Evolutionary conservation across 1,284 basidiomycete species (phyloP), one percentile per base, ranked within the genome.

Genomic region (Ganoderma lucidum): DNA sequence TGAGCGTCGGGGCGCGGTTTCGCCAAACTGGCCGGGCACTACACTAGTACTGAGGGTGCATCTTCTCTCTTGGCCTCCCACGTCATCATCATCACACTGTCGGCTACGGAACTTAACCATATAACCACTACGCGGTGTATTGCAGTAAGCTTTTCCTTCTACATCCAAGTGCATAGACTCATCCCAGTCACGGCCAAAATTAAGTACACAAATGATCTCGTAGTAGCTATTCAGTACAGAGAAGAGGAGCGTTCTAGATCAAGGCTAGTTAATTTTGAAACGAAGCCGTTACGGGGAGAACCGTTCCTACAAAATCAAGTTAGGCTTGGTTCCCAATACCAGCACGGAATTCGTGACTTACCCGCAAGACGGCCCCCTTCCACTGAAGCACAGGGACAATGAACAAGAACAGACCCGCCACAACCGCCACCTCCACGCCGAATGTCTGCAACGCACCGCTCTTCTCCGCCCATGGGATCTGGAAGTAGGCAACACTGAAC

Each of bases 401-500:
- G 35, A 88, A 73, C 23, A 89, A 45, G 77, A 88, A 89, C 15
- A 88, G 74, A 0, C 79, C 88, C 0, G 81, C 79, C 9, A 87
- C 86, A 56, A 89, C 84, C 80, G 87, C 88, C 30, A 87, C 87
- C 75, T 90, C 88, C 63, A 83, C 82, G 1, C 88, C 89, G 73
- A 90, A 87, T 4, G 86, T 85, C 74, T 88, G 85, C 35, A 89
- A 75, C 6, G 87, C 87, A 32, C 89, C 89, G 55, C 85, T 75
- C 71, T 83, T 85, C 48, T 78, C 77, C 10, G 88, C 86, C 88
- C 88, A 90, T 15, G 85, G 83, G 2, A 89, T 84, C 76, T 91
- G 89, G 79, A 87, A 91, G 76, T 86, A 91, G 0, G 89, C 87
- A 2, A 92, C 88, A 56, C 83, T 84, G 76, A 91, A 90, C 0